Conservation (phyloP, 2,329 filamentous ascomycete genomes). For the Ilyonectria destructans region DNA sequence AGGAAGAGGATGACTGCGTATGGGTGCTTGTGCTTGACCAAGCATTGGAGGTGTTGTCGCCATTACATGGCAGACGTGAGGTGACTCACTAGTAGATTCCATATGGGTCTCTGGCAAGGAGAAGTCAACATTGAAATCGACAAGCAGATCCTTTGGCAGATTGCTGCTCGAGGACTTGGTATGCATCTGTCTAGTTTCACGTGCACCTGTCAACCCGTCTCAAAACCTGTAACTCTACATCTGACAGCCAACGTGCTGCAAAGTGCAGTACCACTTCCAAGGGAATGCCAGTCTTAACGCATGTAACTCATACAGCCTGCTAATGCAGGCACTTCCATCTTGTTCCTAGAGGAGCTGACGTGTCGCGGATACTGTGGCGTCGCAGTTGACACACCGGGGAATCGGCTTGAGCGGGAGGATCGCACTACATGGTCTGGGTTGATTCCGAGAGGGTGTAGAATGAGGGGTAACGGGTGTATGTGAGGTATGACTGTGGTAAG, state of each 20-base stretch:
- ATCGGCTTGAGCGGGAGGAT: background rate
- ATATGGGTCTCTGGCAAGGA: background rate
- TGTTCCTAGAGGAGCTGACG: background rate
- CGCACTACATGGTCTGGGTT: background rate
- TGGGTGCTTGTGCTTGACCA: background rate
- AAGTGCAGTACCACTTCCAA: no score
- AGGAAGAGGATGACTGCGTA: background rate
- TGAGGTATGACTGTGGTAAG: background rate
- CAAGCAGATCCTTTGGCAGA: background rate
- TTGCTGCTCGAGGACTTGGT: background rate
- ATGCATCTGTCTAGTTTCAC: background rate
- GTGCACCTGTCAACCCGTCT: background rate
- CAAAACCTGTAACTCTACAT: background rate
- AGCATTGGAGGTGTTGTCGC: background rate
- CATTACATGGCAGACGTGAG: background rate
- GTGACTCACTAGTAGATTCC: background rate
- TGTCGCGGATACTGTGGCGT: background rate
- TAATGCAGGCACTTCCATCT: background rate
- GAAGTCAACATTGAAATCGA: background rate
- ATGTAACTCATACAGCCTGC: background rate
- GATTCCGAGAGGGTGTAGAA: background rate
- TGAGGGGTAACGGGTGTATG: no score
- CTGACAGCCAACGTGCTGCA: background rate
- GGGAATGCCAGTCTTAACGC: background rate
- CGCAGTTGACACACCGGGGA: background rate